Percentiles rank a stretch among this genome's conserved stretches.
phyloP scores from a whole-genome alignment of 2,329 filamentous ascomycete species.

The Boeremia exigua region DNA sequence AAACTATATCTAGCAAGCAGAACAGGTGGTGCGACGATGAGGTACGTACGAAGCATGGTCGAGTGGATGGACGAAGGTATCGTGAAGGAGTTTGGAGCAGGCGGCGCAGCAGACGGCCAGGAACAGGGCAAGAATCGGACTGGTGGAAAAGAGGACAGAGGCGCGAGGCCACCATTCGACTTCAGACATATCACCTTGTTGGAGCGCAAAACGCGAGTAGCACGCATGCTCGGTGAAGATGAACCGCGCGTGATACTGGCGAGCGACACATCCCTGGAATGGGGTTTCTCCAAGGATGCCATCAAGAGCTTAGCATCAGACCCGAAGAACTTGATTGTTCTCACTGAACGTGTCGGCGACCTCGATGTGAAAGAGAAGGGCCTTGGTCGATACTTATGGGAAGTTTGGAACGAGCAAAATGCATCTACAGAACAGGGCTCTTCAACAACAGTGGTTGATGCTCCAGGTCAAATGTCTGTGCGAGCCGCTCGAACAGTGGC shows the following conservation, averaged over 20 bases:
- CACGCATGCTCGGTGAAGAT: constrained; percentile 65
- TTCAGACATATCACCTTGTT: constrained; percentile 85
- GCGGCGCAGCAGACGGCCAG: constrained; percentile 48
- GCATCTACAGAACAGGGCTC: constrained; percentile 31
- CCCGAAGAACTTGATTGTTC: constrained; percentile 79
- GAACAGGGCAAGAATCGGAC: constrained; percentile 40
- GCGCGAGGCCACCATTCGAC: constrained; percentile 77
- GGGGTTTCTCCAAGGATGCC: constrained; percentile 89
- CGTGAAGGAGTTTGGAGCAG: constrained; percentile 85
- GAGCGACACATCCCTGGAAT: constrained; percentile 87
- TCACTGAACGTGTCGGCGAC: constrained; percentile 75
- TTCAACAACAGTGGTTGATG: constrained; percentile 66
- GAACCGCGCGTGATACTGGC: constrained; percentile 81
- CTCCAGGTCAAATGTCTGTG: constrained; percentile 59
- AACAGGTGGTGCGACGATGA: constrained; percentile 86
- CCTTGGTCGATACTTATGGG: constrained; percentile 78
- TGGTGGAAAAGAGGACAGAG: constrained; percentile 55
- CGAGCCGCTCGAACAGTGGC: constrained; percentile 60
- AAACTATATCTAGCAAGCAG: constrained; percentile 82
- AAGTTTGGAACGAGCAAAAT: constrained; percentile 51
- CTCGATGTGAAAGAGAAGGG: constrained; percentile 42
- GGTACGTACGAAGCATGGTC: constrained; percentile 91
- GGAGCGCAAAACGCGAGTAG: constrained; percentile 80
- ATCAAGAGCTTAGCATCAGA: constrained; percentile 77
- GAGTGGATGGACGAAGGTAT: constrained; percentile 99